Evolutionary conservation across 1,284 basidiomycete species (phyloP).

Genomic region (Cryptococcus sp.): DNA sequence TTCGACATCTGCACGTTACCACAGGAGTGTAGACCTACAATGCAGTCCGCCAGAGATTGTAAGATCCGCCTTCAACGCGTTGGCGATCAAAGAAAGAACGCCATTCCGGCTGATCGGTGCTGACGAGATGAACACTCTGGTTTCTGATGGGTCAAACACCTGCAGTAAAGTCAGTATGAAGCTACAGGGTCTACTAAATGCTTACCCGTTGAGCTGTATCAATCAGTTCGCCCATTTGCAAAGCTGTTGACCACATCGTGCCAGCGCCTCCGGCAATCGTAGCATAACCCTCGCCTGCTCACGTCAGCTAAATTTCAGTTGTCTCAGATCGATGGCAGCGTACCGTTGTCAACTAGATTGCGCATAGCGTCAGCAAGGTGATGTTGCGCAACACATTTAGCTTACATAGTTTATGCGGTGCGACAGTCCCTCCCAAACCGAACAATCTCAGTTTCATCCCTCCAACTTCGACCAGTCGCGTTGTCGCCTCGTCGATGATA

Average conservation of each 20-base stretch:
- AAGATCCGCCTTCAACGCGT: slow-evolving; percentile 89
- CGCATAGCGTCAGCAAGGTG: slow-evolving; percentile 24
- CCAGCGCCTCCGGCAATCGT: slow-evolving; percentile 97
- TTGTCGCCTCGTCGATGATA: slow-evolving; percentile 91
- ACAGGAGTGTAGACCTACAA: slow-evolving; percentile 52
- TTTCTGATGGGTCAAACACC: slow-evolving; percentile 84
- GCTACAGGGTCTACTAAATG: neutral
- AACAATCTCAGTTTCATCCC: slow-evolving; percentile 90
- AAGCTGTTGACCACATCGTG: slow-evolving; percentile 97
- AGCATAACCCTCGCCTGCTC: slow-evolving; percentile 73
- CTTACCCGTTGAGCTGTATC: slow-evolving; percentile 90
- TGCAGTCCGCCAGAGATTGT: slow-evolving; percentile 94
- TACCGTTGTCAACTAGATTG: slow-evolving; percentile 47
- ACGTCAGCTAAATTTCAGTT: neutral
- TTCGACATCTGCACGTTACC: neutral
- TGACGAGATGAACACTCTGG: slow-evolving; percentile 88
- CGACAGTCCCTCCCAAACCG: slow-evolving; percentile 92
- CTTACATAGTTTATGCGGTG: slow-evolving; percentile 96
- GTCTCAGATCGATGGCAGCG: slow-evolving; percentile 1
- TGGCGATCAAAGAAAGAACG: slow-evolving; percentile 83
- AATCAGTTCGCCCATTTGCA: slow-evolving; percentile 96
- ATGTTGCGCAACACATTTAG: slow-evolving; percentile 1
- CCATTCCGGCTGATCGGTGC: slow-evolving; percentile 92
- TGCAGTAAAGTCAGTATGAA: slow-evolving; percentile 21
- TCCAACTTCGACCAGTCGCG: slow-evolving; percentile 84